Base-by-base conservation (phyloP, 1,284 basidiomycete species). In the Phellopilus nigrolimitatus region DNA sequence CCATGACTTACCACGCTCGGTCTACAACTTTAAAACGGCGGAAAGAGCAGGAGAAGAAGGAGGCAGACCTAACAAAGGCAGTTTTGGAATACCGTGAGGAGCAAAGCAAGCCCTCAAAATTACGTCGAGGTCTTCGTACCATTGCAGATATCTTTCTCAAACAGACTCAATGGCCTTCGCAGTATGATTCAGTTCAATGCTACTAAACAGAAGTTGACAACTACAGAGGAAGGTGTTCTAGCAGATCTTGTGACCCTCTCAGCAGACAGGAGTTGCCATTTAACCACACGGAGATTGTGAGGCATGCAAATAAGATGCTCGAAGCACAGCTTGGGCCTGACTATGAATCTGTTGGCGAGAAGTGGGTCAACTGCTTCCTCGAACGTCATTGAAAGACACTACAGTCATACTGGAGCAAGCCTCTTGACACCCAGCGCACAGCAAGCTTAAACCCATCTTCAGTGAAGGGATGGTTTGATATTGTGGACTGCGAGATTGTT, bases 351-450 rank as follows among this genome's bases (percentile, higher is more conserved):
- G 48, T 56, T 15, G 57, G 58, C 1, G 27, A 48, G 15, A 51
- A 55, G n/a, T 61, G 53, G 50, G 36, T 53, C 12, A 12, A 33
- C 10, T 15, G 48, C 3, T 58, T 58, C 27, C 27, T 61, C 8
- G 36, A 40, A 5, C 19, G 51, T 9, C 51, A 61, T 39, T 22
- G 38, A 17, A 38, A 61, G 12, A 17, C 48, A 31, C 22, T 62
- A 8, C 53, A 58, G 43, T 62, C 61, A 17, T 63, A 61, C 45
- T 66, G 64, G 64, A 52, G 55, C 21, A 62, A 58, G 37, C 55
- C 58, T 9, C 56, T 69, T 4, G 67, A 64, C 27, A 60, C 57
- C 12, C 53, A 59, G 27, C 49, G 57, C 7, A 66, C 61, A 13
- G 40, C 55, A 28, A 51, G 59, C 4, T 54, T 67, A 12, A 68